A percentile compares a stretch with the other conserved stretches of the same genome.
These are phyloP conservation scores for Coccomyxa subellipsoidea DNA, from an alignment of 163 green algal genomes.

Conservation along the genomic window DNA sequence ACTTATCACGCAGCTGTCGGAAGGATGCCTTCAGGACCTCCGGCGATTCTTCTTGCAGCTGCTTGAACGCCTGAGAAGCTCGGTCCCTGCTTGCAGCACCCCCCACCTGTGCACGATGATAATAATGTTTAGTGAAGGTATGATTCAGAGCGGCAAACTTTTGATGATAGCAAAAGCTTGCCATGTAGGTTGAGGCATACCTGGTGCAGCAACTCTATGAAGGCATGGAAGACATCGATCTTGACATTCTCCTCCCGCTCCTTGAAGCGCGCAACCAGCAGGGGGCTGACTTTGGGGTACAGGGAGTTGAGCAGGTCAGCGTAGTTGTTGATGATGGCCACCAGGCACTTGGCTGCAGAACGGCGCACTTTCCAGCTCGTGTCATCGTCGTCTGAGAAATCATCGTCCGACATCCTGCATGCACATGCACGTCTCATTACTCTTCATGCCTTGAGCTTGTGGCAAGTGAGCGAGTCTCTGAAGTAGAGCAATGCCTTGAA, in stretches of 20 bases:
- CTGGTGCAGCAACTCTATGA: slow-evolving; percentile 62
- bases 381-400: slow-evolving; percentile 93
- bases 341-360: slow-evolving; percentile 71
- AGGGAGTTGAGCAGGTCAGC: slow-evolving; percentile 56
- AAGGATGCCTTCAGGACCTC: slow-evolving; percentile 54
- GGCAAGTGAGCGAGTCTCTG: no score
- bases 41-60: slow-evolving; percentile 60
- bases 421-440: background rate
- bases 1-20: slow-evolving; percentile 69
- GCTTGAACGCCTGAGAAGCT: background rate
- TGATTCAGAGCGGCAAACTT: no score
- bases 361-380: slow-evolving; percentile 91
- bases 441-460: no score
- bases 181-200: background rate
- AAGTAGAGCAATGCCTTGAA: background rate
- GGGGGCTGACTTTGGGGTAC: slow-evolving; percentile 21
- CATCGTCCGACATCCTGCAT: slow-evolving; percentile 54
- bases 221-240: slow-evolving; percentile 80
- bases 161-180: no score
- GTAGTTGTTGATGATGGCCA: slow-evolving; percentile 61
- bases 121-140: no score
- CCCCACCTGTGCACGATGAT: background rate
- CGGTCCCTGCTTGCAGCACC: background rate
- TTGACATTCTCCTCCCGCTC: slow-evolving; percentile 95
- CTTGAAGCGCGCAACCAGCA: slow-evolving; percentile 72